Conservation (phyloP, 345 rosid species). For the Brassica cretica region DNA sequence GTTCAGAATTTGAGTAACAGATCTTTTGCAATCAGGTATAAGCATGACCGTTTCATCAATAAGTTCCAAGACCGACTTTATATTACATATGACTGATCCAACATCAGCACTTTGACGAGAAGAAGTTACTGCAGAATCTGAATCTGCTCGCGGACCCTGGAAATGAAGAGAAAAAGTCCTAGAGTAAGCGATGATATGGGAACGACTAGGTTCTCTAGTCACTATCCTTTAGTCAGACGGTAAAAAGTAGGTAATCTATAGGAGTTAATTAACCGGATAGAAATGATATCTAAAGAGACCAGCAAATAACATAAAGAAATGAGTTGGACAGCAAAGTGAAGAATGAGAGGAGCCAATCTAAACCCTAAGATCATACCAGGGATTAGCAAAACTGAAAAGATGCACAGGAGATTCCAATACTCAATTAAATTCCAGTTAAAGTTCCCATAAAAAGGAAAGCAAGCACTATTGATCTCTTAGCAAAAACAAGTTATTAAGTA, state of each 20-base stretch:
- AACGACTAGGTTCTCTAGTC: constrained; percentile 21
- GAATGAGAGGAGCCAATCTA: constrained; percentile 4
- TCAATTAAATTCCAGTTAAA: constrained; percentile 5
- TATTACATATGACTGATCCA: constrained; percentile 72
- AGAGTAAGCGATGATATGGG: constrained; percentile 19
- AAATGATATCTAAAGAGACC: constrained; percentile 18
- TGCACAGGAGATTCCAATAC: constrained; percentile 9
- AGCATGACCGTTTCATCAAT: constrained; percentile 85
- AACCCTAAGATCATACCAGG: constrained; percentile 14
- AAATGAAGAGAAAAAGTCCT: constrained; percentile 15
- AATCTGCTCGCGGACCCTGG: constrained; percentile 81
- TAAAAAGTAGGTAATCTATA: not conserved
- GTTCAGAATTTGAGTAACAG: constrained; percentile 70
- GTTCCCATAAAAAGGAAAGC: constrained; percentile 14
- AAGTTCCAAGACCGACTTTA: constrained; percentile 79
- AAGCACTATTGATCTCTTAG: not conserved
- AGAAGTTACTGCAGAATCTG: constrained; percentile 86
- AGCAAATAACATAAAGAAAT: constrained; percentile 20
- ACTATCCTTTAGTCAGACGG: not conserved
- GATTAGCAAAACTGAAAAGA: constrained; percentile 15
- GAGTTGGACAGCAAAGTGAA: constrained; percentile 12
- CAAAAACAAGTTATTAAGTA: constrained; percentile 7
- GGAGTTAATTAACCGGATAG: constrained; percentile 1
- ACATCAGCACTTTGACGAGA: constrained; percentile 83
- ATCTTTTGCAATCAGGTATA: constrained; percentile 78